phyloP scores from a whole-genome alignment of 176 grass and related monocot genomes.

The Triticum aestivum region IWGSC_CS_RefSeq_v2.1 NC_057804.1:499017247-499017746 shows the following conservation, averaged over 20 bases:
- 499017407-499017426: neutral
- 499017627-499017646: neutral
- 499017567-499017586: neutral
- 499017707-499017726: neutral
- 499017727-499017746: neutral
- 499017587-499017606: conserved; percentile 2
- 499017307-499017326: conserved; percentile 26
- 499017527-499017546: neutral
- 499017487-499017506: neutral
- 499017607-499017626: conserved; percentile 5
- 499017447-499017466: neutral
- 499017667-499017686: neutral
- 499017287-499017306: neutral
- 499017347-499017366: neutral
- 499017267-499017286: neutral
- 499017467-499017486: neutral
- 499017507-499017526: neutral
- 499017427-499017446: neutral
- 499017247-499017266: neutral
- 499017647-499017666: too few relatives aligned
- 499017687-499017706: conserved; percentile 1
- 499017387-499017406: neutral
- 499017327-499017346: conserved; percentile 13
- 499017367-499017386: conserved; percentile 16
- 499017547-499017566: neutral